These are phyloP conservation scores for Agrocybe pediades DNA, from an alignment of 768 basidiomycete genomes.

Conservation along the genomic window DNA sequence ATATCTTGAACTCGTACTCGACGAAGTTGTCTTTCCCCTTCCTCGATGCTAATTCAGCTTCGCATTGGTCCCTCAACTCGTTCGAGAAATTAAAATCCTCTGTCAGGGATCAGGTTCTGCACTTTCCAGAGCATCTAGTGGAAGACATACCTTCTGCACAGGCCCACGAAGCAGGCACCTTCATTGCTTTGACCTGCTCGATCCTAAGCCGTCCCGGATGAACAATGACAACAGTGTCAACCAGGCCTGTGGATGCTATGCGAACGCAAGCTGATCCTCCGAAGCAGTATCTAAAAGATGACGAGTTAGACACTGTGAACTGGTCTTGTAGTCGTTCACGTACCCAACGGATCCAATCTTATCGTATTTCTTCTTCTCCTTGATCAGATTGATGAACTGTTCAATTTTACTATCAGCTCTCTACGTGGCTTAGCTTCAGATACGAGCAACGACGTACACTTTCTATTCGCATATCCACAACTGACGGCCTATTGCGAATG, in stretches of 20 bases:
- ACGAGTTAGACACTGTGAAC: not conserved
- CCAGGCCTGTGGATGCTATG: slow-evolving; percentile 31
- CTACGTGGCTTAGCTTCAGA: too few species aligned
- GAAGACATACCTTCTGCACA: slow-evolving; percentile 41
- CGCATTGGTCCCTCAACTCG: too few species aligned
- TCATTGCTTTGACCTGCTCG: slow-evolving; percentile 32
- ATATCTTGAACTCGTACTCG: too few species aligned
- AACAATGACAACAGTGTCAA: slow-evolving; percentile 37
- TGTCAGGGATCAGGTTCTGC: too few species aligned
- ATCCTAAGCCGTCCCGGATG: slow-evolving; percentile 37
- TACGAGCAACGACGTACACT: too few species aligned
- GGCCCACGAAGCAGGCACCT: slow-evolving; percentile 36
- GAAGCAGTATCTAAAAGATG: slow-evolving; percentile 35
- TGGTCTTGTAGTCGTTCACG: not conserved
- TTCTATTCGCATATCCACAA: slow-evolving; percentile 31
- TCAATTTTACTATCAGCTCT: too few species aligned
- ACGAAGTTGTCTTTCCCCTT: too few species aligned
- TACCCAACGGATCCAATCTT: slow-evolving; percentile 44
- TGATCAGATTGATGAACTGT: slow-evolving; percentile 36
- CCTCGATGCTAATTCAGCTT: too few species aligned
- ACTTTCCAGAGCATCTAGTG: too few species aligned
- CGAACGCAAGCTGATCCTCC: slow-evolving; percentile 38
- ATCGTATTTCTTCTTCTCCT: slow-evolving; percentile 38
- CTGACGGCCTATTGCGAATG: slow-evolving; percentile 31
- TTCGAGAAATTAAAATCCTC: too few species aligned